Evolutionary conservation across 495 filamentous ascomycete genomes (phyloP).

Genomic region (Hypoxylon lenormandii): DNA sequence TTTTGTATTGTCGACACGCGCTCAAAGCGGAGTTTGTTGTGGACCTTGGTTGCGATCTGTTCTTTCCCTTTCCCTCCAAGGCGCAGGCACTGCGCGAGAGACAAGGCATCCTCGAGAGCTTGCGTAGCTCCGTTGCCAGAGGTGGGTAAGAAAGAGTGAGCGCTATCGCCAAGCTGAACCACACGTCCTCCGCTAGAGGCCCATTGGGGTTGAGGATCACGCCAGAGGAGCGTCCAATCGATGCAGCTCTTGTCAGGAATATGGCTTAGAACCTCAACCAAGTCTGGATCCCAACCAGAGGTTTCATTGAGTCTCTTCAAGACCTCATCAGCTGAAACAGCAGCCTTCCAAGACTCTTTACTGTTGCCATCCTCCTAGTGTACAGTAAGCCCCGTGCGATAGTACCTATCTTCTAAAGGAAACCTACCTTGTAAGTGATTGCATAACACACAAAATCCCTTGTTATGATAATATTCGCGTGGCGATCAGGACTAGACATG

Average conservation of each 20-base stretch:
- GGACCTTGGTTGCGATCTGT: not conserved
- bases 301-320: constrained; percentile 62
- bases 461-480: not conserved
- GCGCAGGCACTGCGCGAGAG: constrained; percentile 68
- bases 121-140: constrained; percentile 72
- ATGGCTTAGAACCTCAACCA: constrained; percentile 58
- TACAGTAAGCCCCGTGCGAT: constrained; percentile 45
- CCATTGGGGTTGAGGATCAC: constrained; percentile 72
- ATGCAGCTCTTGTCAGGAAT: not conserved
- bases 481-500: not conserved
- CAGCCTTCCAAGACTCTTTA: constrained; percentile 60
- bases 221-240: constrained; percentile 69
- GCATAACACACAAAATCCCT: not conserved
- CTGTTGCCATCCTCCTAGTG: not conserved
- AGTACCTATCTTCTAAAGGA: constrained; percentile 39
- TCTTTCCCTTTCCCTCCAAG: constrained; percentile 54
- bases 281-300: constrained; percentile 52
- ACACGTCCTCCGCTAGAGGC: constrained; percentile 65
- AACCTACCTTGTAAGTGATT: not conserved
- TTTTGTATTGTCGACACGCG: constrained; percentile 17
- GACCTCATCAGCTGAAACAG: constrained; percentile 61
- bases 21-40: constrained; percentile 1
- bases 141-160: constrained; percentile 73
- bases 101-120: constrained; percentile 73
- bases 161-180: constrained; percentile 70